A percentile compares a stretch with the other conserved stretches of the same genome.
phyloP scores from a whole-genome alignment of 345 rosid genomes.

The Eucalyptus brandiana region DNA sequence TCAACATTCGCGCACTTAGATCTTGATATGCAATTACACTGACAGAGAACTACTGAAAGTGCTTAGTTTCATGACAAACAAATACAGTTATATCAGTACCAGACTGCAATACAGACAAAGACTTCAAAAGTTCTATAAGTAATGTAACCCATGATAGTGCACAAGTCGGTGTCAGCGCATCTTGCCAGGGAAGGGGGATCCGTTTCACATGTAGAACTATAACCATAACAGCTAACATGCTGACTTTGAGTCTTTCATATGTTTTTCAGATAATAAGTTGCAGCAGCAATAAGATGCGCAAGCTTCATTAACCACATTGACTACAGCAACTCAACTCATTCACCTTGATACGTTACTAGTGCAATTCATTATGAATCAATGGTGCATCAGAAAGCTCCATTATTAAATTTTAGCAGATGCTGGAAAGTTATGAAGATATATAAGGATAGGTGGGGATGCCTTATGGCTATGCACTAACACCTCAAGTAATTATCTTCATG shows the following conservation, averaged over 20 bases:
- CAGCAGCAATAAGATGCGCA: neutral
- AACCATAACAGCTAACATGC: neutral
- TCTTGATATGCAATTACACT: neutral
- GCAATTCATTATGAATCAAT: neutral
- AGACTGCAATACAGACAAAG: neutral
- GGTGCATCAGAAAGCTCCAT: neutral
- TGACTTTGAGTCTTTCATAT: neutral
- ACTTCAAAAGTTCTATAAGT: neutral
- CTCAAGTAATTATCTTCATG: neutral
- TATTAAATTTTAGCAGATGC: neutral
- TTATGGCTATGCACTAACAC: neutral
- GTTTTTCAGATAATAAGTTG: neutral
- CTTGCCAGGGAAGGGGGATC: neutral
- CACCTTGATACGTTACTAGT: neutral
- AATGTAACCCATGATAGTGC: neutral
- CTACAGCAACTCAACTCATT: neutral
- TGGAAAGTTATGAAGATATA: neutral
- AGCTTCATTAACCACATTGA: neutral
- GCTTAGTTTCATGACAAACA: neutral
- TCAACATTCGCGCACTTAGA: neutral
- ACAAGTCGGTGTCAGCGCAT: neutral
- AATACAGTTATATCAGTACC: neutral
- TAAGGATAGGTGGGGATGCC: neutral
- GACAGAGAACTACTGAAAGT: neutral
- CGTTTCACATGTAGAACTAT: neutral